Evolutionary conservation across 2,329 filamentous ascomycete species (phyloP).

Genomic region (Scedosporium minutisporum): DNA sequence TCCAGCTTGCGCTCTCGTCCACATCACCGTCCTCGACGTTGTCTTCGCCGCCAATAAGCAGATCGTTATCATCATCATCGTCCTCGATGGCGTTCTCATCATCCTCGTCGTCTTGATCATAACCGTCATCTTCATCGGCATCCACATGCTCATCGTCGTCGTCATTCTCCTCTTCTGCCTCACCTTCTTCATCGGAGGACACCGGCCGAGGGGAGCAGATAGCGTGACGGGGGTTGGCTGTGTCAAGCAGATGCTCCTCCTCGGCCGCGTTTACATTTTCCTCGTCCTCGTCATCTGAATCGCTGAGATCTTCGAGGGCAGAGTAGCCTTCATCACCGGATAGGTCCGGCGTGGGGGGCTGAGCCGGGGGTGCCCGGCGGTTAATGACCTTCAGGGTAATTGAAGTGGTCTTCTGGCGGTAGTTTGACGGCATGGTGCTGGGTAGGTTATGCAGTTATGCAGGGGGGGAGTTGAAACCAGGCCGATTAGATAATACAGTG

Average conservation of each 20-base stretch:
- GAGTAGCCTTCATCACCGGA: slow-evolving; percentile 65
- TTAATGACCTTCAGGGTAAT: slow-evolving; percentile 34
- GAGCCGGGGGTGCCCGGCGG: slow-evolving; percentile 37
- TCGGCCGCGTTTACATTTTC: slow-evolving; percentile 69
- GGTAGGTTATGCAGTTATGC: slow-evolving; percentile 10
- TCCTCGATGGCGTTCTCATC: slow-evolving; percentile 19
- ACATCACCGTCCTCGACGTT: slow-evolving; percentile 26
- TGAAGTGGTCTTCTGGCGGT: slow-evolving; percentile 35
- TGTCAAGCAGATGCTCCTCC: slow-evolving; percentile 60
- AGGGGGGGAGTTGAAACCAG: slow-evolving; percentile 1
- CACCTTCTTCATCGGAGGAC: slow-evolving; percentile 20
- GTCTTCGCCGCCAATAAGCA: slow-evolving; percentile 17
- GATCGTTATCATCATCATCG: slow-evolving; percentile 16
- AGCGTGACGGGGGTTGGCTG: slow-evolving; percentile 28
- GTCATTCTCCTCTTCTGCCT: slow-evolving; percentile 27
- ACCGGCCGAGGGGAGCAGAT: slow-evolving; percentile 42
- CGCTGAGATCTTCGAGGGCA: slow-evolving; percentile 68
- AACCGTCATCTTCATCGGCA: slow-evolving; percentile 28
- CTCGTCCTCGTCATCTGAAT: slow-evolving; percentile 69
- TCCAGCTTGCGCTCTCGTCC: slow-evolving; percentile 43
- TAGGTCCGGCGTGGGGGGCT: slow-evolving; percentile 43
- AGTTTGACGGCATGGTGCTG: slow-evolving; percentile 42
- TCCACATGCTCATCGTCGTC: slow-evolving; percentile 25
- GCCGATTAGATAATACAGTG: slow-evolving; percentile 1
- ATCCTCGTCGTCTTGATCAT: slow-evolving; percentile 28